Evolutionary conservation across 1,284 basidiomycete genomes (phyloP).

Genomic region (Malassezia cuniculi): DNA sequence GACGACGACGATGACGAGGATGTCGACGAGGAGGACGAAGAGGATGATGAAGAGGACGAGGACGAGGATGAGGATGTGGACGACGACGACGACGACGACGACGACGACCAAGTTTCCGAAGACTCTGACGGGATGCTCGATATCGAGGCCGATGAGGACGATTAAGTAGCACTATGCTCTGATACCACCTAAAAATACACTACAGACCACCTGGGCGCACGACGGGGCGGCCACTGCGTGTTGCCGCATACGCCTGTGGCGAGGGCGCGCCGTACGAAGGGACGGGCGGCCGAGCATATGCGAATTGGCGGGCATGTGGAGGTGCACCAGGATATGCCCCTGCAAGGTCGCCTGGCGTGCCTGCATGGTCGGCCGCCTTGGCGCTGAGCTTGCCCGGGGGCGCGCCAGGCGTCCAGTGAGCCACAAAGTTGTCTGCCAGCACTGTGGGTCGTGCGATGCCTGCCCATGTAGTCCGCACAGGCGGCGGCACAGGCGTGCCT

Average conservation of each 20-base stretch:
- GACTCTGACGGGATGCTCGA: conserved; percentile 8
- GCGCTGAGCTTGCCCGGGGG: background rate
- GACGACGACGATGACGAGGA: conserved; percentile 24
- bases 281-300: background rate
- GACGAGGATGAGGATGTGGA: conserved; percentile 7
- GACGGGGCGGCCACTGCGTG: background rate
- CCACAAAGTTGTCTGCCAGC: conserved; percentile 7
- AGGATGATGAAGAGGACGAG: background rate
- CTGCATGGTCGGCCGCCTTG: background rate
- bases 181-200: conserved; percentile 6
- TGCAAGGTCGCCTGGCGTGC: conserved; percentile 2
- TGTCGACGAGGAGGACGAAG: conserved; percentile 10
- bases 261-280: background rate
- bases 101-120: conserved; percentile 9
- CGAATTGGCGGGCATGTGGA: too few relatives aligned
- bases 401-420: background rate
- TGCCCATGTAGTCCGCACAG: conserved; percentile 3
- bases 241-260: background rate
- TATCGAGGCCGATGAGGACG: background rate
- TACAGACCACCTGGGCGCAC: background rate
- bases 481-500: too few relatives aligned
- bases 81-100: conserved; percentile 13
- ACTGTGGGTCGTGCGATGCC: conserved; percentile 4
- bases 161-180: conserved; percentile 2
- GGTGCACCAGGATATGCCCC: conserved; percentile 1